These are phyloP conservation scores for Ganoderma lingzhi DNA, from an alignment of 1,284 basidiomycete genomes.

Conservation along the genomic window DNA sequence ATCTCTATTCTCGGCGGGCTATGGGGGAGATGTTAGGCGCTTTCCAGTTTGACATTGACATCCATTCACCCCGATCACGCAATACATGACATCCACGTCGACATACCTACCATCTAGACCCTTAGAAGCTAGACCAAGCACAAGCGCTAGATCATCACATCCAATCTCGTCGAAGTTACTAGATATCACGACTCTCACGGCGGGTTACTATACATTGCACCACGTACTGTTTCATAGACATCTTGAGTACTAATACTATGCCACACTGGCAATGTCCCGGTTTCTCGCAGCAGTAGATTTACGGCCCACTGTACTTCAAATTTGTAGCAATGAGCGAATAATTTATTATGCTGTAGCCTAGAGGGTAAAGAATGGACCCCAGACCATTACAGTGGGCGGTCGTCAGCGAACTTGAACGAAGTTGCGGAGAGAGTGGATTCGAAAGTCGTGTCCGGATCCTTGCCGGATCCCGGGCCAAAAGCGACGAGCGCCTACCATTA, in stretches of 20 bases:
- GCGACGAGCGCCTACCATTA: neutral
- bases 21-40: slow-evolving; percentile 27
- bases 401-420: too few relatives aligned
- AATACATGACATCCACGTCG: neutral
- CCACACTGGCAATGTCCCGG: too few relatives aligned
- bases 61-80: neutral
- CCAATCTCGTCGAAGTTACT: neutral
- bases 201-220: neutral
- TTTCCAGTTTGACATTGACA: neutral
- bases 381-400: too few relatives aligned
- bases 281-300: neutral
- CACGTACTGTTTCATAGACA: neutral
- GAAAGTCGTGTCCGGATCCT: too few relatives aligned
- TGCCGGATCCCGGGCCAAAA: too few relatives aligned
- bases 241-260: neutral
- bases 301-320: too few relatives aligned
- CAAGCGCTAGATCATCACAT: neutral
- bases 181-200: too few relatives aligned
- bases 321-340: too few relatives aligned
- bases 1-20: slow-evolving; percentile 21
- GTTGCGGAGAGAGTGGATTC: neutral
- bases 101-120: neutral
- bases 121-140: neutral
- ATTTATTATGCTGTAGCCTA: too few relatives aligned
- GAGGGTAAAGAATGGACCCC: too few relatives aligned